Conservation (phyloP, 2,329 filamentous ascomycete genomes). For the Monilinia laxa region DNA sequence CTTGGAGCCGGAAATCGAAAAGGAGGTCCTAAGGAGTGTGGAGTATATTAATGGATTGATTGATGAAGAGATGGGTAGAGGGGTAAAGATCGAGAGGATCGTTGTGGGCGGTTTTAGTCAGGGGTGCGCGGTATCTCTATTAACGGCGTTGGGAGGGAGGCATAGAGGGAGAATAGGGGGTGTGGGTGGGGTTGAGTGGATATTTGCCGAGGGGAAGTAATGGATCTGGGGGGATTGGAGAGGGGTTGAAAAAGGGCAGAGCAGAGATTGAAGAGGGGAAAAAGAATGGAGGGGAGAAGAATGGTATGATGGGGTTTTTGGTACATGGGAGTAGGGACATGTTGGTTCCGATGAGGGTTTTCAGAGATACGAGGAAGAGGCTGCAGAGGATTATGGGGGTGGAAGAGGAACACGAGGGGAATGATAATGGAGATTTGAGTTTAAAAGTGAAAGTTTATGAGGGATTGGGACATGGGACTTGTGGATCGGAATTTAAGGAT, state of each 20-base stretch:
- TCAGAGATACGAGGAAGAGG: too few species aligned
- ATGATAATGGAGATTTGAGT: conserved; percentile 32
- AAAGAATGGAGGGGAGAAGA: conserved; percentile 36
- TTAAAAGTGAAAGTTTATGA: not conserved
- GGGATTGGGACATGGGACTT: not conserved
- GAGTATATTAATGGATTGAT: conserved; percentile 76
- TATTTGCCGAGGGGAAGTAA: conserved; percentile 46
- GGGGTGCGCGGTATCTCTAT: conserved; percentile 78
- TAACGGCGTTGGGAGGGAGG: conserved; percentile 63
- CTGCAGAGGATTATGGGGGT: too few species aligned
- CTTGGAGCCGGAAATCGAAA: conserved; percentile 51
- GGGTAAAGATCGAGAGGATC: conserved; percentile 76
- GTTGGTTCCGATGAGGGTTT: conserved; percentile 40
- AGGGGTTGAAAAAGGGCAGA: conserved; percentile 43
- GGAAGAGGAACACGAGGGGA: too few species aligned
- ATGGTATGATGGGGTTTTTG: conserved; percentile 44
- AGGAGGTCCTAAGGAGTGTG: conserved; percentile 69
- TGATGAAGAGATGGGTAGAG: conserved; percentile 72
- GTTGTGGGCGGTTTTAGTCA: conserved; percentile 79
- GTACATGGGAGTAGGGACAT: conserved; percentile 49
- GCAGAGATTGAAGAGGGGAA: conserved; percentile 40
- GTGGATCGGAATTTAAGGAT: conserved; percentile 39
- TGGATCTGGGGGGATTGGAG: too few species aligned
- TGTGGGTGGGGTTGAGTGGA: conserved; percentile 73
- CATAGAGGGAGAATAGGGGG: conserved; percentile 66